Evolutionary conservation across 2,329 filamentous ascomycete genomes (phyloP).

Genomic region (Diplodia scrobiculata): DNA sequence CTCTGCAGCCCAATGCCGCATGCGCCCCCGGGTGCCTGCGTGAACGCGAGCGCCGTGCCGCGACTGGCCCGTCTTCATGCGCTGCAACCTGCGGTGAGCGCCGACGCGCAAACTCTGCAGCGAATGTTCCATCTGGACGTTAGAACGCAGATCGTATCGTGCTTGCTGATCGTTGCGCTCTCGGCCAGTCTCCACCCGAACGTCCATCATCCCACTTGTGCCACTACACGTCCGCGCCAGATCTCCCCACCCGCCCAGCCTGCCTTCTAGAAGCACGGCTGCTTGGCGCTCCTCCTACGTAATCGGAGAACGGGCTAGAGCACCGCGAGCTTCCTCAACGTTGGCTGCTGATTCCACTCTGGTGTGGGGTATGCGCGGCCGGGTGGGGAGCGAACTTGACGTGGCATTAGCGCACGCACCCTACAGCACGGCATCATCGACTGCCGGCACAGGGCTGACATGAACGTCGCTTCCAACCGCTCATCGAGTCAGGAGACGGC

Average conservation of each 20-base stretch:
- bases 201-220: conserved; percentile 23
- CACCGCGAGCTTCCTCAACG: neutral
- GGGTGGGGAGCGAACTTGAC: conserved; percentile 8
- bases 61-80: neutral
- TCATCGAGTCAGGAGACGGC: neutral
- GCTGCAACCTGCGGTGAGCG: conserved; percentile 23
- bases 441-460: neutral
- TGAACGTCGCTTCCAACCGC: too few species aligned
- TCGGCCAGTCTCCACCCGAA: conserved; percentile 13
- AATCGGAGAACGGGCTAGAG: neutral
- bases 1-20: neutral
- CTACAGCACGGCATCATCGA: neutral
- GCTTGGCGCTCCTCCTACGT: neutral
- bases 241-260: conserved; percentile 1
- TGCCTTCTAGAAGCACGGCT: conserved; percentile 11
- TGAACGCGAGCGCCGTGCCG: neutral
- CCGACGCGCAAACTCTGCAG: conserved; percentile 18
- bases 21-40: neutral
- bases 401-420: conserved; percentile 18
- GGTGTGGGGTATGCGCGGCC: neutral
- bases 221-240: neutral
- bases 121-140: conserved; percentile 23
- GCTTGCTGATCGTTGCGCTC: conserved; percentile 10
- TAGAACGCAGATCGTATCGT: conserved; percentile 26
- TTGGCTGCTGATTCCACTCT: neutral